phyloP scores from a whole-genome alignment of 371 early-diverging fungal species.

The Funneliformis caledonium region DNA sequence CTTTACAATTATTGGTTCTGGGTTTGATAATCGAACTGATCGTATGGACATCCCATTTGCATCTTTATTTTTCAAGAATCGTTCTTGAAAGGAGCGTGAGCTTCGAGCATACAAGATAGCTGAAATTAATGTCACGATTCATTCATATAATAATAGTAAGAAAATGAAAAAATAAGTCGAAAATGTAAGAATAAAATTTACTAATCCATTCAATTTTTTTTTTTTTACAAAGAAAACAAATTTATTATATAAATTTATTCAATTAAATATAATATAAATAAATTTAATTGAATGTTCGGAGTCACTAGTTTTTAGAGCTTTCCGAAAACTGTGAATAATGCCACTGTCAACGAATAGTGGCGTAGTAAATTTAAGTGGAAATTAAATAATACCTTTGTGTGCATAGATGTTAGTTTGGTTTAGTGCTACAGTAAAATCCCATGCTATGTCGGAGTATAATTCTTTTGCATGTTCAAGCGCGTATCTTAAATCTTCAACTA shows the following conservation, averaged over 20 bases:
- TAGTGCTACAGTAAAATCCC: constrained; percentile 34
- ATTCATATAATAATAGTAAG: neutral
- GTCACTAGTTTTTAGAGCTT: neutral
- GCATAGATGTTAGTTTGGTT: constrained; percentile 32
- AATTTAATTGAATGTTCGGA: neutral
- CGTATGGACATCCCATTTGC: constrained; percentile 27
- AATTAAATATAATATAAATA: neutral
- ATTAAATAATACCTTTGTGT: constrained; percentile 36
- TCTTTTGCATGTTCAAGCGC: constrained; percentile 39
- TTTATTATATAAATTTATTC: neutral
- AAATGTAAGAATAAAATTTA: neutral
- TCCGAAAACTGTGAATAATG: neutral
- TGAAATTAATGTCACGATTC: neutral
- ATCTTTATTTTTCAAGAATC: constrained; percentile 39
- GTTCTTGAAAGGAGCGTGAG: constrained; percentile 39
- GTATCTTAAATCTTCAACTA: constrained; percentile 38
- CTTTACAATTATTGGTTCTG: constrained; percentile 22
- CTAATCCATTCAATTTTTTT: neutral
- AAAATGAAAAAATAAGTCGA: neutral
- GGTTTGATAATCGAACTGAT: constrained; percentile 32
- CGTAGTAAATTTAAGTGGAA: neutral
- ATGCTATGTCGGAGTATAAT: constrained; percentile 37
- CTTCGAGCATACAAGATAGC: constrained; percentile 40
- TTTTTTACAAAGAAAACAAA: neutral
- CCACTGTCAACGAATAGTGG: neutral